These are phyloP conservation scores for Blastobotrys aristatus DNA, from an alignment of 1,139 yeast genomes.

Conservation along the genomic window DNA sequence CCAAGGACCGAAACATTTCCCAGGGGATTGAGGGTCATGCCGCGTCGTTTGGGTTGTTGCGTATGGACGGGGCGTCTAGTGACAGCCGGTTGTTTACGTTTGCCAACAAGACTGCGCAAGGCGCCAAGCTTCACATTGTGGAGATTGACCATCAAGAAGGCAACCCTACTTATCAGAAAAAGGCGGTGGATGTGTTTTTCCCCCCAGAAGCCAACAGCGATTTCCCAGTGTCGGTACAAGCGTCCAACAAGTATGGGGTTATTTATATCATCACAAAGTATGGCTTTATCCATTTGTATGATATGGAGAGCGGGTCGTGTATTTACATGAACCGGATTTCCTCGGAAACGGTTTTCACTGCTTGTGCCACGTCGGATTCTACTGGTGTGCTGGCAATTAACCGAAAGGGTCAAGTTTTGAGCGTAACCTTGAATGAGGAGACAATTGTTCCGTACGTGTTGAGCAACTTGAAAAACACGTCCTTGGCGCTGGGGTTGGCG, in stretches of 20 bases:
- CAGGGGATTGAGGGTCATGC: constrained; percentile 99
- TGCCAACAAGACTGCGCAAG: constrained; percentile 80
- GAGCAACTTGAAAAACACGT: constrained; percentile 79
- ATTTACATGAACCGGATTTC: constrained; percentile 95
- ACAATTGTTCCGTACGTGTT: constrained; percentile 87
- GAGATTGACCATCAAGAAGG: constrained; percentile 92
- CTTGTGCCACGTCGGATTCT: constrained; percentile 60
- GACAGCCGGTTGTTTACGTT: constrained; percentile 85
- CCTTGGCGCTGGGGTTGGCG: constrained; percentile 82
- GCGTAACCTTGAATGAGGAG: constrained; percentile 82
- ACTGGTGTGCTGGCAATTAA: constrained; percentile 91
- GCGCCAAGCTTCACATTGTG: constrained; percentile 84
- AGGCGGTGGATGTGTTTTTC: constrained; percentile 87
- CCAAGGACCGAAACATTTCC: constrained; percentile 82
- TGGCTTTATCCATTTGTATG: constrained; percentile 95
- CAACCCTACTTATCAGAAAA: constrained; percentile 82
- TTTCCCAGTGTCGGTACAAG: constrained; percentile 92
- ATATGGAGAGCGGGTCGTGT: constrained; percentile 85
- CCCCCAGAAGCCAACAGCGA: constrained; percentile 96
- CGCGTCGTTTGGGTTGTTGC: constrained; percentile 75
- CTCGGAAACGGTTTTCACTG: constrained; percentile 93
- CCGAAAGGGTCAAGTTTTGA: constrained; percentile 90
- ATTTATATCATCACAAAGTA: constrained; percentile 87
- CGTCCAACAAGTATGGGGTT: constrained; percentile 80
- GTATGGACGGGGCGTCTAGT: constrained; percentile 64